Evolutionary conservation across 169 alveolate genomes (phyloP).

Genomic region (Eimeria brunetti): DNA sequence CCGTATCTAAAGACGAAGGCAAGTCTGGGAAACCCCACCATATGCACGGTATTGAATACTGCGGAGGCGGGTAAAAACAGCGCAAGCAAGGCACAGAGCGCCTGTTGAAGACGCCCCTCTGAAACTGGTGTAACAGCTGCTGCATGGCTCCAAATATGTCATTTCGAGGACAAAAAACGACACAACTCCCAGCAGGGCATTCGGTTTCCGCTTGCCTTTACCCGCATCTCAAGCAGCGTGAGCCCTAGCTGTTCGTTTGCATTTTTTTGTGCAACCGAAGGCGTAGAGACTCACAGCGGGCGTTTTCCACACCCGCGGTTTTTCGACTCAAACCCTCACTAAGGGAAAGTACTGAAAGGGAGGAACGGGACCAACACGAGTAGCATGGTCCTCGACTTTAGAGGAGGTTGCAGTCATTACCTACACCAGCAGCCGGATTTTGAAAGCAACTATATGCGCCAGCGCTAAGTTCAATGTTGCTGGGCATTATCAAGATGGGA

Average conservation of each 20-base stretch:
- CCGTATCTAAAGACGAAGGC: not conserved
- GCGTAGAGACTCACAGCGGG: not conserved
- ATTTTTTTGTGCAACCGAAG: not conserved
- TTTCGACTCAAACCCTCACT: not conserved
- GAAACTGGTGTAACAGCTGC: not conserved
- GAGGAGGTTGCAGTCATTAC: not conserved
- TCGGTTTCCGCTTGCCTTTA: not conserved
- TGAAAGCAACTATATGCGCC: not conserved
- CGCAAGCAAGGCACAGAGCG: not conserved
- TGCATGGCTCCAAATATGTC: not conserved
- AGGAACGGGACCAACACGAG: not conserved
- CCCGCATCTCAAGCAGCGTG: not conserved
- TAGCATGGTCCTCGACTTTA: not conserved
- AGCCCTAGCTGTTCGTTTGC: not conserved
- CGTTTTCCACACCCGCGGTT: not conserved
- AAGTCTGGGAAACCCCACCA: not conserved
- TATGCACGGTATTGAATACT: not conserved
- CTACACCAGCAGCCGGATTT: not conserved
- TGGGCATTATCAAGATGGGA: not conserved
- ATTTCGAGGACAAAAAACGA: not conserved
- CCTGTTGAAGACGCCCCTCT: not conserved
- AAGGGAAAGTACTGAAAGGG: not conserved
- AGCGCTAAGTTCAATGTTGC: not conserved
- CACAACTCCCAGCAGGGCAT: not conserved
- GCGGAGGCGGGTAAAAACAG: not conserved